Conservation (phyloP, 345 rosid species). For the Pugionium cornutum region DNA sequence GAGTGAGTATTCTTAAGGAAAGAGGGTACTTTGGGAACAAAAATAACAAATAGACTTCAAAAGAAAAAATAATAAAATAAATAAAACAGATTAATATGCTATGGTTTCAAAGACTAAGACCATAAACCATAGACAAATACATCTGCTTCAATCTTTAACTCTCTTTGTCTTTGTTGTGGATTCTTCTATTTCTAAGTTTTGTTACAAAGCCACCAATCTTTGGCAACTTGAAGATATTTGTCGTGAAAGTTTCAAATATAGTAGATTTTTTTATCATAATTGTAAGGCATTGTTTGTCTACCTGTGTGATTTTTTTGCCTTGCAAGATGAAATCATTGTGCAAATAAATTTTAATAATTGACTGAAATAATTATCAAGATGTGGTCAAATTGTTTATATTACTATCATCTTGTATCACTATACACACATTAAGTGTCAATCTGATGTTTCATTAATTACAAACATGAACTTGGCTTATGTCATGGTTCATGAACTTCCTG, state of each 20-base stretch:
- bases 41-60: no score
- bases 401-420: no score
- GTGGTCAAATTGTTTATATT: not conserved
- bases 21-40: no score
- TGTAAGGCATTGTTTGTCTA: slow-evolving; percentile 10
- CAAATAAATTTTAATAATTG: not conserved
- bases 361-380: not conserved
- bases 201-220: slow-evolving; percentile 13
- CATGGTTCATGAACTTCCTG: slow-evolving; percentile 23
- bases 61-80: no score
- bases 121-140: slow-evolving; percentile 13
- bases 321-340: no score
- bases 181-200: slow-evolving; percentile 24
- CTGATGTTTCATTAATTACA: slow-evolving; percentile 31
- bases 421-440: not conserved
- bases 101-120: not conserved
- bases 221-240: slow-evolving; percentile 12
- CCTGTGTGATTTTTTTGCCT: no score
- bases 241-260: slow-evolving; percentile 12
- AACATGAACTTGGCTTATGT: slow-evolving; percentile 36
- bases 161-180: slow-evolving; percentile 9
- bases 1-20: no score
- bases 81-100: not conserved
- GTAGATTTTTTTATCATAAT: no score
- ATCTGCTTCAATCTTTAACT: slow-evolving; percentile 27